A percentile compares a stretch with the other conserved stretches of the same genome.
These are phyloP conservation scores for Blastobotrys indianensis DNA, from an alignment of 1,139 yeast genomes.

Conservation along the genomic window DNA sequence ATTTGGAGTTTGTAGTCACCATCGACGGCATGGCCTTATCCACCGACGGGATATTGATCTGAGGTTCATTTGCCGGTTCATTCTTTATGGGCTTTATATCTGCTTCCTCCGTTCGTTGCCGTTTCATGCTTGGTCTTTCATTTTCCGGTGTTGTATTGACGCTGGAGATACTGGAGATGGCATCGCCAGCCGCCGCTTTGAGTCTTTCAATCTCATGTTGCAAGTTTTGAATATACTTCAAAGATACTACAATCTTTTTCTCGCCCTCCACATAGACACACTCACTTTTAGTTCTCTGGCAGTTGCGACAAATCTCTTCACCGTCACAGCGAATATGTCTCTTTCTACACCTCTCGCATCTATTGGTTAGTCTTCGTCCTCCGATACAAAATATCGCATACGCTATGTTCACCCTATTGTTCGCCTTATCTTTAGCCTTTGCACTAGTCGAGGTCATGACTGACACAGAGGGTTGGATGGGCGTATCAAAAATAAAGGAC, in stretches of 20 bases:
- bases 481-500: no score
- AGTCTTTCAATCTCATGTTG: slow-evolving; percentile 48
- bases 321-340: slow-evolving; percentile 81
- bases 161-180: neutral
- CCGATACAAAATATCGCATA: slow-evolving; percentile 2
- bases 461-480: no score
- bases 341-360: slow-evolving; percentile 64
- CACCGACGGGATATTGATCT: slow-evolving; percentile 5
- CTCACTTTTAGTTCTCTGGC: slow-evolving; percentile 49
- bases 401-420: slow-evolving; percentile 13
- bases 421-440: slow-evolving; percentile 8
- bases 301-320: slow-evolving; percentile 68
- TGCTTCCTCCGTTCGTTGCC: neutral
- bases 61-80: neutral
- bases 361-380: neutral
- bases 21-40: slow-evolving; percentile 8
- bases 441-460: neutral
- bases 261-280: slow-evolving; percentile 79
- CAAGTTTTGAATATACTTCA: slow-evolving; percentile 62
- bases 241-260: slow-evolving; percentile 68
- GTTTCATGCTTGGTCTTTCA: neutral
- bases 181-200: slow-evolving; percentile 1
- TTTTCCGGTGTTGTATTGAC: neutral
- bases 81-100: neutral
- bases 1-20: neutral